Evolutionary conservation across 441 rosid genomes (phyloP).

Genomic region (Bruguiera hainesii): DNA sequence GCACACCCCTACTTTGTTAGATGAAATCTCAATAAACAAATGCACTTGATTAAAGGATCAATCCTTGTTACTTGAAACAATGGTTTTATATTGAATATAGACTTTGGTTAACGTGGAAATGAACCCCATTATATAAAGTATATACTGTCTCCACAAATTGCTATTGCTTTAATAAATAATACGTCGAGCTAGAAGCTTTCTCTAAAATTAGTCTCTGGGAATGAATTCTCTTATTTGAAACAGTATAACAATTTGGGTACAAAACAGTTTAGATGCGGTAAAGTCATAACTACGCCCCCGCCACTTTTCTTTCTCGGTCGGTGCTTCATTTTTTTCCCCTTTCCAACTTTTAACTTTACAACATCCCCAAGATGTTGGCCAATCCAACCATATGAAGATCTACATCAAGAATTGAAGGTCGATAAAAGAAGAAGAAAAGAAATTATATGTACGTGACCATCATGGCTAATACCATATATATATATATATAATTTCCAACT

Average conservation of each 20-base stretch:
- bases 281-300: constrained; percentile 6
- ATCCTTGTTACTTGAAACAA: too few species aligned
- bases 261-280: constrained; percentile 20
- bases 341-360: constrained; percentile 26
- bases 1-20: not conserved
- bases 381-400: constrained; percentile 6
- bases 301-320: constrained; percentile 14
- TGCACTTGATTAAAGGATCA: too few species aligned
- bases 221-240: constrained; percentile 19
- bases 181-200: constrained; percentile 8
- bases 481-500: not conserved
- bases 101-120: too few species aligned
- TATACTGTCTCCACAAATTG: too few species aligned
- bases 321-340: constrained; percentile 5
- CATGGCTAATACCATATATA: too few species aligned
- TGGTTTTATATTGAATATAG: too few species aligned
- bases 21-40: not conserved
- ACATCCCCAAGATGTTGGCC: constrained; percentile 13
- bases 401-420: not conserved
- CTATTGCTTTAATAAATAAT: not conserved
- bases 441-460: too few species aligned
- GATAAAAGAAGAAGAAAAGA: too few species aligned
- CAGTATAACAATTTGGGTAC: constrained; percentile 32
- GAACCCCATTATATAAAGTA: too few species aligned
- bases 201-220: constrained; percentile 1